Evolutionary conservation across 2,329 filamentous ascomycete genomes (phyloP).

Genomic region (Colletotrichum destructivum): DNA sequence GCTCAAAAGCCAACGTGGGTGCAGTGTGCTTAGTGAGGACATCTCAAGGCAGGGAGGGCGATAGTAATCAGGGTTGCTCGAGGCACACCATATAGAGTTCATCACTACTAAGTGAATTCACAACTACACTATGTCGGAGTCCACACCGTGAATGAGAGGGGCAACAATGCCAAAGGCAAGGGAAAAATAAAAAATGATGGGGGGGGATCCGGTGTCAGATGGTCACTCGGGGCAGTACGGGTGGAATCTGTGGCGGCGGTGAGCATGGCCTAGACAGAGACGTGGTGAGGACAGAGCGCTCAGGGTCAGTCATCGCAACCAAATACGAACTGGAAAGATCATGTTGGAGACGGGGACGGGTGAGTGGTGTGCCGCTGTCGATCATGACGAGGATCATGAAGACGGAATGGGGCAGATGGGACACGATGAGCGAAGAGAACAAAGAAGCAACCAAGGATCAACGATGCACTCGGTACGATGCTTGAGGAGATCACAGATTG

Average conservation of each 20-base stretch:
- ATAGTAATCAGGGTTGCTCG: background rate
- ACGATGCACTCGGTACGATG: background rate
- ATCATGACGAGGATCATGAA: conserved; percentile 27
- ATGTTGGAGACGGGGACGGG: conserved; percentile 10
- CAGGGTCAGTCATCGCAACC: conserved; percentile 7
- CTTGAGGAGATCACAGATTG: background rate
- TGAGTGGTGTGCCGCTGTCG: conserved; percentile 10
- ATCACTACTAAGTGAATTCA: conserved; percentile 1
- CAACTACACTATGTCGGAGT: conserved; percentile 1
- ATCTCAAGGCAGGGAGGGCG: background rate
- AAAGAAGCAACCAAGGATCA: conserved; percentile 9
- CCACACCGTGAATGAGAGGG: background rate
- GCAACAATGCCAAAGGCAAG: background rate
- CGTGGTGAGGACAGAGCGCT: conserved; percentile 25
- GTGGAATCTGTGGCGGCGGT: background rate
- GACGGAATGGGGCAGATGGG: conserved; percentile 8
- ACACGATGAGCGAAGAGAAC: conserved; percentile 1
- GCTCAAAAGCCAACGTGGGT: background rate
- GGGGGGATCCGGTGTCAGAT: too few relatives aligned
- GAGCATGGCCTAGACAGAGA: conserved; percentile 25
- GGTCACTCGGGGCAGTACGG: too few relatives aligned
- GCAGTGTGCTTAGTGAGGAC: background rate
- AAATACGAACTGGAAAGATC: conserved; percentile 18
- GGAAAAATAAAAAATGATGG: background rate
- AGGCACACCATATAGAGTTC: background rate